phyloP scores from a whole-genome alignment of 768 basidiomycete genomes.

The Termitomyces sp. region DNA sequence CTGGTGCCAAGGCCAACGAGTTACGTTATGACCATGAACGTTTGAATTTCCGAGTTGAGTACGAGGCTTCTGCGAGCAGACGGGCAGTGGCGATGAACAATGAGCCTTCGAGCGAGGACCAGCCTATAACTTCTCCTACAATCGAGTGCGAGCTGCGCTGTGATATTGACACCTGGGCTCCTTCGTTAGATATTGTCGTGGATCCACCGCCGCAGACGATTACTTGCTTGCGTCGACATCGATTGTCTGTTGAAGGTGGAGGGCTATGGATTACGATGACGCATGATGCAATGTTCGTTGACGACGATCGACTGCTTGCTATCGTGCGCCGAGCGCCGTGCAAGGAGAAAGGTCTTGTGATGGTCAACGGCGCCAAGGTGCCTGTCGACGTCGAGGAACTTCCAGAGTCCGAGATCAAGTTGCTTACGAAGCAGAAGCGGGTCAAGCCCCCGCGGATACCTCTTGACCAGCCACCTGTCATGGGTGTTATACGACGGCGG shows the following conservation, averaged over 20 bases:
- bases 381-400: conserved; percentile 88
- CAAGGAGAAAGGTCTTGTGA: conserved; percentile 78
- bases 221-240: conserved; percentile 81
- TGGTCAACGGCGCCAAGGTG: conserved; percentile 85
- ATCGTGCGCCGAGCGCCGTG: conserved; percentile 75
- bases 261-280: conserved; percentile 92
- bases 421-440: conserved; percentile 78
- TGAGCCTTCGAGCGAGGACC: conserved; percentile 21
- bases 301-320: conserved; percentile 70
- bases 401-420: conserved; percentile 81
- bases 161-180: conserved; percentile 86
- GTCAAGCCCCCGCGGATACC: conserved; percentile 84
- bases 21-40: conserved; percentile 88
- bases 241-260: conserved; percentile 81
- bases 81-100: conserved; percentile 22
- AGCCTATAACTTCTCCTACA: conserved; percentile 35
- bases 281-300: conserved; percentile 76
- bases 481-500: conserved; percentile 64
- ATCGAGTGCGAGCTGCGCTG: conserved; percentile 91
- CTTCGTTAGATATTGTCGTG: conserved; percentile 81
- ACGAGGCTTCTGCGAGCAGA: conserved; percentile 61
- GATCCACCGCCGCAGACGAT: conserved; percentile 89
- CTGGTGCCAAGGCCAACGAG: conserved; percentile 70
- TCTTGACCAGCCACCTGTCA: conserved; percentile 88
- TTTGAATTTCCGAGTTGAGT: conserved; percentile 77